A percentile compares a stretch with the other conserved stretches of the same genome.
phyloP scores from a whole-genome alignment of 192 early-diverging fungal genomes.

The Linderina pennispora region DNA sequence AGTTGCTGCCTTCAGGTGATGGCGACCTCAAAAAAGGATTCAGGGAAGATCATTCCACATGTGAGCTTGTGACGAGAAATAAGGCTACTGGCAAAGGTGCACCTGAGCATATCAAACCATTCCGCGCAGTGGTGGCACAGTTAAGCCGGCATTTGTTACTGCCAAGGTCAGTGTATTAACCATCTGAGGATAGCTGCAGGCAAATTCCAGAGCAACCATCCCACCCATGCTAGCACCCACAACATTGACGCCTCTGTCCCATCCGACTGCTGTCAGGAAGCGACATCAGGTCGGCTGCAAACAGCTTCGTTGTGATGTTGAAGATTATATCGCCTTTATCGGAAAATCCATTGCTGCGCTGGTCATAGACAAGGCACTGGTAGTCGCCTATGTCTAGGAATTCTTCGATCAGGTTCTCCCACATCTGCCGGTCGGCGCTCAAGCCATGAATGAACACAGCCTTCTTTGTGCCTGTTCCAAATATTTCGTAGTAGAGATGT shows the following conservation, averaged over 20 bases:
- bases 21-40: conserved; percentile 23
- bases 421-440: conserved; percentile 45
- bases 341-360: conserved; percentile 67
- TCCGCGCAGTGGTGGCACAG: conserved; percentile 20
- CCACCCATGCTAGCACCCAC: conserved; percentile 83
- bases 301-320: conserved; percentile 43
- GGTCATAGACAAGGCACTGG: conserved; percentile 70
- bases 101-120: too few species aligned
- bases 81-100: too few species aligned
- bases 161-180: conserved; percentile 44
- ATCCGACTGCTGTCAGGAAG: conserved; percentile 60
- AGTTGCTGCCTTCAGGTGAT: conserved; percentile 20
- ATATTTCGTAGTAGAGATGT: conserved; percentile 41
- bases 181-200: conserved; percentile 46
- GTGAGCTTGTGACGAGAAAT: too few species aligned
- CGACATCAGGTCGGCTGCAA: conserved; percentile 57
- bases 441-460: conserved; percentile 41
- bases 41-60: too few species aligned
- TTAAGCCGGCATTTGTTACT: conserved; percentile 35
- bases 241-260: conserved; percentile 65
- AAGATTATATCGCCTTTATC: conserved; percentile 13
- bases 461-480: conserved; percentile 15
- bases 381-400: conserved; percentile 55
- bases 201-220: conserved; percentile 77
- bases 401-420: conserved; percentile 45